These are phyloP conservation scores for Isatis tinctoria DNA, from an alignment of 345 rosid genomes.

Conservation along the genomic window DNA sequence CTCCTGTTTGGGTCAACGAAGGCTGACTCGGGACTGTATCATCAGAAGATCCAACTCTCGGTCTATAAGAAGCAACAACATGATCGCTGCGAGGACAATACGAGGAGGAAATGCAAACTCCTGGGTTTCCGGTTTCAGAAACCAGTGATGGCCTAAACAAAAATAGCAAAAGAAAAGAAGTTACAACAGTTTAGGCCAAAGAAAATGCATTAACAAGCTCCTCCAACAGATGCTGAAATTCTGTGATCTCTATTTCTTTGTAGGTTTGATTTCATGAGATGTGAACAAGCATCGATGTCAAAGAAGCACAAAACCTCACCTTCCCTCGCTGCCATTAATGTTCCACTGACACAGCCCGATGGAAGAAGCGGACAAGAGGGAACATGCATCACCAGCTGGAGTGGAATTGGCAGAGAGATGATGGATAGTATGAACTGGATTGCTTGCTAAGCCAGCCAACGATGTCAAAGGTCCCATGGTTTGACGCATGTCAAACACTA, in stretches of 20 bases:
- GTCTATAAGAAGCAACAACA: conserved; percentile 76
- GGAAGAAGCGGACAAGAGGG: conserved; percentile 78
- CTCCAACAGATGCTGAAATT: background rate
- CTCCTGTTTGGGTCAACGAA: conserved; percentile 38
- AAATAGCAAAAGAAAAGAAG: background rate
- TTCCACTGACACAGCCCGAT: conserved; percentile 76
- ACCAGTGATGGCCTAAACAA: conserved; percentile 55
- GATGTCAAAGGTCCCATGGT: conserved; percentile 56
- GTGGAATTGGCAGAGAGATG: conserved; percentile 39
- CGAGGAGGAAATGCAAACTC: conserved; percentile 79
- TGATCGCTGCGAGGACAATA: conserved; percentile 49
- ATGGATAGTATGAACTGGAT: conserved; percentile 73
- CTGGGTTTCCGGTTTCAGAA: conserved; percentile 54
- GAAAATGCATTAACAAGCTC: background rate
- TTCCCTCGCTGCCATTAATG: conserved; percentile 45
- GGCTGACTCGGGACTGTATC: conserved; percentile 47
- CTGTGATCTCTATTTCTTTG: background rate
- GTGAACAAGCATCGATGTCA: background rate
- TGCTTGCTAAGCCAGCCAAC: conserved; percentile 52
- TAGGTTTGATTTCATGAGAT: background rate
- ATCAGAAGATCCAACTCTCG: conserved; percentile 43
- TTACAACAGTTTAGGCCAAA: conserved; percentile 21
- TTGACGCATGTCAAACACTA: conserved; percentile 80
- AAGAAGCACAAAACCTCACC: conserved; percentile 40
- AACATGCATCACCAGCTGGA: conserved; percentile 34